Evolutionary conservation across 129 eudicot genomes (phyloP), one percentile per base, ranked within the genome.

Genomic region (Rutidosis leptorrhynchoides): DNA sequence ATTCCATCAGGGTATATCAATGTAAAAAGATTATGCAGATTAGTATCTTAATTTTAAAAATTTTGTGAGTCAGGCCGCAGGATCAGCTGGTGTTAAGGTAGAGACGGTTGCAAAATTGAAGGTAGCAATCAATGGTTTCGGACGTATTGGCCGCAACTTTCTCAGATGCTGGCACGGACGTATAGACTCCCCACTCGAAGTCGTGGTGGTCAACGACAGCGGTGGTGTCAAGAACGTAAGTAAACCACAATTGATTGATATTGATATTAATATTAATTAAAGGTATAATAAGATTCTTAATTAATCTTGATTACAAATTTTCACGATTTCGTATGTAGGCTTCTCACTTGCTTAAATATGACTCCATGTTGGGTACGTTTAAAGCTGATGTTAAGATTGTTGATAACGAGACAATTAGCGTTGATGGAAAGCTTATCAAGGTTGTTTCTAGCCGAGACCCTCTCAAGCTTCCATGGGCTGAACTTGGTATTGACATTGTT

Each of bases 161-260:
- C 99, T 93, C 48, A 80, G 99, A 10, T 93, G 99, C 81, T 93
- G 99, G 99, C 99, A 93, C 69, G 99, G 96, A 11, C 87, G 99
- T 28, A 72, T 82, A 77, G 85, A 93, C 81, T 89, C 96, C 27
- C 99, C 99, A 23, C 85, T 93, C 10, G 99, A 93, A 4, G 99
- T 93, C 7, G 60, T 93, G 15, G 95, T 93, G 5, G 84, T 93
- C 69, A 93, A 93, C 26, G 99, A 93, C 90, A 93, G 96, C 64
- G 99, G 96, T 7, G 99, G 99, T 84, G 99, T 93, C 52, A 93
- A 78, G 79, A 93, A 93, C 26, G 99, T 93, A 75, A 80, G 96
- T 74, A 7, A 58, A 57, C 37, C 61, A 32, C 55, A 24, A 2
- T 43, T 37, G 4, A 17, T 64, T n/a, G n/a, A n/a, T n/a, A n/a